These are phyloP conservation scores for Strobilomyces echinocephalus DNA, from an alignment of 768 basidiomycete genomes.

Conservation along the genomic window DNA sequence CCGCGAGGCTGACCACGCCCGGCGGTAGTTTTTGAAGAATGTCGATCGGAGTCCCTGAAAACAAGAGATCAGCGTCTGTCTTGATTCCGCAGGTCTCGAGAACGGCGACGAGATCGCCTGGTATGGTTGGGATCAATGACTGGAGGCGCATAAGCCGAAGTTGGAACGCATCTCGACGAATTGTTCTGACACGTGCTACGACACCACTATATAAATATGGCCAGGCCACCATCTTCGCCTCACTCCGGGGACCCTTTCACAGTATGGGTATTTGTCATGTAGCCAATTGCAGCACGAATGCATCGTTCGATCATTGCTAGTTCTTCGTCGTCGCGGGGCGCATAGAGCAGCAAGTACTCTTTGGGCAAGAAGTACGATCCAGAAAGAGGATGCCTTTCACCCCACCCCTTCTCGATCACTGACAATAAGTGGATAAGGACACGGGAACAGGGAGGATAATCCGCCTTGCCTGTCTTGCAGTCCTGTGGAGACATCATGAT, in stretches of 20 bases:
- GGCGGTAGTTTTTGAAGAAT: slow-evolving; percentile 49
- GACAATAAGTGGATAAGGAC: too few relatives aligned
- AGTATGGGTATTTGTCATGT: too few relatives aligned
- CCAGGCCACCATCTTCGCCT: not conserved
- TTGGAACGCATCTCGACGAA: too few relatives aligned
- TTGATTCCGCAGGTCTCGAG: slow-evolving; percentile 48
- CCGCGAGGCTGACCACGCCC: slow-evolving; percentile 43
- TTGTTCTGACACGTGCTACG: not conserved
- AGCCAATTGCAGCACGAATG: too few relatives aligned
- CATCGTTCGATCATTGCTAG: not conserved
- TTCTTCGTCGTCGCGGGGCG: slow-evolving; percentile 2
- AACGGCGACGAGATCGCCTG: slow-evolving; percentile 39
- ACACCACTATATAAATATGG: not conserved
- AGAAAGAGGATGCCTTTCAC: slow-evolving; percentile 2
- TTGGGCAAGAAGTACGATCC: not conserved
- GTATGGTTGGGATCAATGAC: slow-evolving; percentile 31
- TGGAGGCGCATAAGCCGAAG: slow-evolving; percentile 23
- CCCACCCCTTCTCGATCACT: too few relatives aligned
- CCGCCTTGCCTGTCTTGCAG: too few relatives aligned
- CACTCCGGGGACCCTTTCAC: not conserved
- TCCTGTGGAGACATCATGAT: too few relatives aligned
- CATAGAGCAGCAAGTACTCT: not conserved
- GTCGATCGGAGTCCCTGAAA: slow-evolving; percentile 43
- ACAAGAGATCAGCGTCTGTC: slow-evolving; percentile 57
- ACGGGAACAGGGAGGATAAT: too few relatives aligned